A percentile compares a stretch with the other conserved stretches of the same genome.
These are phyloP conservation scores for Sclerotinia sclerotiorum DNA, from an alignment of 2,329 filamentous ascomycete species.

Conservation along the genomic window DNA sequence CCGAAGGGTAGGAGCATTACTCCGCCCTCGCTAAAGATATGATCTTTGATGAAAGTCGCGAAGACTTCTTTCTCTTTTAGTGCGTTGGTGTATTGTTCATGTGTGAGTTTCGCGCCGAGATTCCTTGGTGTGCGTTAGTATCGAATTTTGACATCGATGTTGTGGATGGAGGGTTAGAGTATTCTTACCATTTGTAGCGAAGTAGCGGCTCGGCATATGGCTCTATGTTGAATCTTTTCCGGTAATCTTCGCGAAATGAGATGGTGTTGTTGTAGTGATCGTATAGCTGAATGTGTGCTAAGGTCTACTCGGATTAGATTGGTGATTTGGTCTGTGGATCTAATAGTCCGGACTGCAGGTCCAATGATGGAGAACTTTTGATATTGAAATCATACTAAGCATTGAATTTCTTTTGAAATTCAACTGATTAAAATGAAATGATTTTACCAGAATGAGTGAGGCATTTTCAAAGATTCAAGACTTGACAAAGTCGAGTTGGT, in stretches of 20 bases:
- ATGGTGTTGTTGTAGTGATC: slow-evolving; percentile 19
- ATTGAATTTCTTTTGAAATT: no score
- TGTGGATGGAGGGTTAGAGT: not conserved
- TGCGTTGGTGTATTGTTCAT: slow-evolving; percentile 22
- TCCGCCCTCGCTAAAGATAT: slow-evolving; percentile 25
- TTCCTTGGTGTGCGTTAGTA: slow-evolving; percentile 19
- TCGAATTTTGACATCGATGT: not conserved
- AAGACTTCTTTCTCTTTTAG: slow-evolving; percentile 23
- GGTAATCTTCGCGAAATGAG: slow-evolving; percentile 7
- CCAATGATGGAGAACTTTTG: no score
- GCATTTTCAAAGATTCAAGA: no score
- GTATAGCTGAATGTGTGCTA: slow-evolving; percentile 23
- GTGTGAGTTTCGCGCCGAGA: slow-evolving; percentile 25
- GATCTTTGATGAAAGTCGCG: slow-evolving; percentile 24
- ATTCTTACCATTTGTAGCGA: slow-evolving; percentile 23
- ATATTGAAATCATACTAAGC: no score
- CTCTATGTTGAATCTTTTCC: not conserved
- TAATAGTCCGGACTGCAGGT: no score
- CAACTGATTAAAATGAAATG: no score
- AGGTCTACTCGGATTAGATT: slow-evolving; percentile 9
- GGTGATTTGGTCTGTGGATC: no score
- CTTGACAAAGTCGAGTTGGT: no score
- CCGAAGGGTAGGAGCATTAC: slow-evolving; percentile 29
- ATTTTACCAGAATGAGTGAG: no score
- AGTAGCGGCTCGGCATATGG: slow-evolving; percentile 24